phyloP scores from a whole-genome alignment of 1,284 basidiomycete species.

The Puccinia polysora region DNA sequence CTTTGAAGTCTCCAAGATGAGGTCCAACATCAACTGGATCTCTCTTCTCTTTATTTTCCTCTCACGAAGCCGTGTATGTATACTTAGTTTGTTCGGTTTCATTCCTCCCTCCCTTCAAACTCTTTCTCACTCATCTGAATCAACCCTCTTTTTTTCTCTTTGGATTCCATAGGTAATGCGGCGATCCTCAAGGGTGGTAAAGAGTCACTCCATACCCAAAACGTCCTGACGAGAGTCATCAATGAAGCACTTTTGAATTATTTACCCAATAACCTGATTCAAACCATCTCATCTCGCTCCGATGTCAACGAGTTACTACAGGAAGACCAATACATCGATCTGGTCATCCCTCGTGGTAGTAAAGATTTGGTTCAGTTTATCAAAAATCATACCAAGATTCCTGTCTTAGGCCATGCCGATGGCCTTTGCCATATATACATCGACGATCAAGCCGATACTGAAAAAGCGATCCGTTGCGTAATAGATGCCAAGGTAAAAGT shows the following conservation, averaged over 20 bases:
- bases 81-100: too few species aligned
- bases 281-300: conserved; percentile 84
- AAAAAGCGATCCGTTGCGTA: conserved; percentile 74
- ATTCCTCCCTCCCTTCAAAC: too few species aligned
- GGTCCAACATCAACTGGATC: too few species aligned
- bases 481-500: conserved; percentile 81
- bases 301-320: conserved; percentile 81
- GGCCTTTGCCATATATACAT: conserved; percentile 85
- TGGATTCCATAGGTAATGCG: conserved; percentile 75
- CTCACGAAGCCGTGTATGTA: too few species aligned
- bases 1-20: too few species aligned
- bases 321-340: conserved; percentile 86
- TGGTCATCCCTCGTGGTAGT: conserved; percentile 93
- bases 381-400: conserved; percentile 82
- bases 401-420: conserved; percentile 99
- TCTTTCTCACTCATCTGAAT: too few species aligned
- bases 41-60: too few species aligned
- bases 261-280: conserved; percentile 76
- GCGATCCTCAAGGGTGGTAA: conserved; percentile 96
- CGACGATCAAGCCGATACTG: conserved; percentile 71
- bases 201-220: conserved; percentile 75
- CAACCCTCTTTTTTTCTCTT: too few species aligned
- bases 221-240: conserved; percentile 72
- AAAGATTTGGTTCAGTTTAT: conserved; percentile 84
- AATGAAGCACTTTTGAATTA: conserved; percentile 69